Base-by-base conservation (phyloP, 2,329 filamentous ascomycete species). In the Hawksworthiomyces lignivorus region DNA sequence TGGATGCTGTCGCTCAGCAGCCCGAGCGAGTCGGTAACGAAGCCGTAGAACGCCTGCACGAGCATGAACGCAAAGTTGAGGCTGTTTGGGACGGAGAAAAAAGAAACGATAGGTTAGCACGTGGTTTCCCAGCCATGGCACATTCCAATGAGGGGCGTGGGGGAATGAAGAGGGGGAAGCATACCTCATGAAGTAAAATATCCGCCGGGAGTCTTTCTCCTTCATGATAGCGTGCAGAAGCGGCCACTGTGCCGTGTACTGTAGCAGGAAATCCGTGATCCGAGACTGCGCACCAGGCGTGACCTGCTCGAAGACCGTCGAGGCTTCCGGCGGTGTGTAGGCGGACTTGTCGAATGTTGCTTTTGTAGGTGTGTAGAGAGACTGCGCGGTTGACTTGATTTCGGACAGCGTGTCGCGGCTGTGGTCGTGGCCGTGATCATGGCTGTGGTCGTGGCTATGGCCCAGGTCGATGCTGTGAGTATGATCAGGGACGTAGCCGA, bases 1-100 rank as follows among this genome's bases (percentile, higher is more conserved):
- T 98, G 92, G 49, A 98, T 92, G 55, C 89, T 97, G 62, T 98
- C 92, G 52, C 88, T 95, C 15, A 98, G 76, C n/a, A 98, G 72
- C 3, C 92, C 92, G 5, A 98, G 69, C 0, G 92, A 98, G 52
- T 94, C 89, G 4, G 88, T 97, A 10, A 92, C 67, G 54, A 92
- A 94, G 36, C 92, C 92, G 56, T 98, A 98, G 48, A 90, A 87
- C 30, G 89, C 84, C 56, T 98, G 92, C 1, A 98, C 79, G 26
- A 85, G 67, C 92, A 98, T 98, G 61, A 98, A 98, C 7, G 71
- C 73, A 53, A 98, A 88, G 58, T 98, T 98, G 42, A 98, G 75
- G 48, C 87, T 94, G 56, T 8, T 26, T 12, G 24, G 9, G 18
- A 14, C 3, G 20, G 18, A 19, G 9, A 27, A 18, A 21, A 12